These are phyloP conservation scores for Neurospora crassa DNA, from an alignment of 2,329 filamentous ascomycete genomes.

Conservation along the genomic window DNA sequence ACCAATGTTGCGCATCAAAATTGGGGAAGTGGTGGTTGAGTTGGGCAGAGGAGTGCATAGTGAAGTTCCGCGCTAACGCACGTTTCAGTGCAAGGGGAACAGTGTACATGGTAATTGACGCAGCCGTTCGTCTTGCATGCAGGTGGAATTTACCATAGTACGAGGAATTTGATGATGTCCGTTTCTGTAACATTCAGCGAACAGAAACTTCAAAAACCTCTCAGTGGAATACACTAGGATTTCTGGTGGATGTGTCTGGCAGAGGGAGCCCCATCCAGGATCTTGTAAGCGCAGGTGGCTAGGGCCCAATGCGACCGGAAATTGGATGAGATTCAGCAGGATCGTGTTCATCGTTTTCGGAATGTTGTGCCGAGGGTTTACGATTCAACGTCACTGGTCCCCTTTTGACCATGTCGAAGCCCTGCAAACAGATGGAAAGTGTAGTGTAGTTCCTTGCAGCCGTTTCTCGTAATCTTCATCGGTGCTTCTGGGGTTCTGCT, in stretches of 20 bases:
- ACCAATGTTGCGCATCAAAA: too few relatives aligned
- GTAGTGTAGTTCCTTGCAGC: not conserved
- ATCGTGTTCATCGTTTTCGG: not conserved
- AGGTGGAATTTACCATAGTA: not conserved
- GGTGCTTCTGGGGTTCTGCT: not conserved
- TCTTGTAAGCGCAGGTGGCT: not conserved
- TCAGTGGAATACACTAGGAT: not conserved
- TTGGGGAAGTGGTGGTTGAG: too few relatives aligned
- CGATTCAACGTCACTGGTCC: not conserved
- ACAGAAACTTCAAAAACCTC: not conserved
- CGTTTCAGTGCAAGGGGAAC: too few relatives aligned
- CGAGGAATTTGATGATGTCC: not conserved
- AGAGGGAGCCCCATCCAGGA: not conserved
- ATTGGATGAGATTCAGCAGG: not conserved
- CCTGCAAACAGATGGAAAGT: not conserved
- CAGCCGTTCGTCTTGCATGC: not conserved
- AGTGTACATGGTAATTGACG: not conserved
- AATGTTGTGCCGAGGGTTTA: not conserved
- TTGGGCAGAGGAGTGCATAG: too few relatives aligned
- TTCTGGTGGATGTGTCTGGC: not conserved
- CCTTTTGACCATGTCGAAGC: not conserved
- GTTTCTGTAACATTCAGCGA: not conserved
- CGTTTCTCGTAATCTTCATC: not conserved
- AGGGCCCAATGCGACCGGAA: not conserved
- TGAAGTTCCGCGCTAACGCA: too few relatives aligned